Base-by-base conservation (phyloP, 2,329 filamentous ascomycete genomes). In the Macroventuria anomochaeta region DNA sequence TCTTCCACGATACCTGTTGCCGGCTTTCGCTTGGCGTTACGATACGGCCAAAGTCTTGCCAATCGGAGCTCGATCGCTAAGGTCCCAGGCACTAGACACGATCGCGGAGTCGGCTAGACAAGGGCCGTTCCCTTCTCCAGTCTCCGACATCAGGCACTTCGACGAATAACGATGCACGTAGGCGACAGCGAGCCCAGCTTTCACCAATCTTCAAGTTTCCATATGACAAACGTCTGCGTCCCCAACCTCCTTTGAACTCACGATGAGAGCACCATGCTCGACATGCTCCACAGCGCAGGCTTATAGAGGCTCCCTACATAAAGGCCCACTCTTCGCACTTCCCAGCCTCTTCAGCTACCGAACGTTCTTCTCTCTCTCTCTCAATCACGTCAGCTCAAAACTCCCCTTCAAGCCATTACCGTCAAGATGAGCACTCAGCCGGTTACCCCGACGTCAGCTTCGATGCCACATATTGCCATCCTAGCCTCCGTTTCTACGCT, bases 191-290 rank as follows among this genome's bases (percentile, higher is more conserved):
- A 29, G 10, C 8, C 11, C 29, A 41, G 29, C 26, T 8, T 46
- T 46, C 49, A 53, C 41, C 41, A 46, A 26, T 33, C 11, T 18
- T 15, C 18, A 28, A 33, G 15, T 5, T 20, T 23, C 21, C 17
- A 13, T 12, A 36, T 36, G n/a, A 21, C 23, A 15, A 40, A 36
- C 17, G n/a, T 12, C 3, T 31, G 23, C 36, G 2, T 31, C 21
- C 17, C 29, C 11, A 40, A 20, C 23, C 26, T 50, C 37, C 34
- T 26, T 29, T 7, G 12, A 36, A 40, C 42, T 46, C 54, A 53
- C 48, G 33, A 57, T 53, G 49, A 53, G 36, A 46, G 42, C 12
- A 43, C 41, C 29, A 39, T 32, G 37, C 37, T 46, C 41, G 21
- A 31, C 13, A 17, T n/a, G 21, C 13, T 23, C 17, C 10, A 23